Evolutionary conservation across 305 asterid species (phyloP), one percentile per base, ranked within the genome.

Genomic region (Ajuga reptans): DNA sequence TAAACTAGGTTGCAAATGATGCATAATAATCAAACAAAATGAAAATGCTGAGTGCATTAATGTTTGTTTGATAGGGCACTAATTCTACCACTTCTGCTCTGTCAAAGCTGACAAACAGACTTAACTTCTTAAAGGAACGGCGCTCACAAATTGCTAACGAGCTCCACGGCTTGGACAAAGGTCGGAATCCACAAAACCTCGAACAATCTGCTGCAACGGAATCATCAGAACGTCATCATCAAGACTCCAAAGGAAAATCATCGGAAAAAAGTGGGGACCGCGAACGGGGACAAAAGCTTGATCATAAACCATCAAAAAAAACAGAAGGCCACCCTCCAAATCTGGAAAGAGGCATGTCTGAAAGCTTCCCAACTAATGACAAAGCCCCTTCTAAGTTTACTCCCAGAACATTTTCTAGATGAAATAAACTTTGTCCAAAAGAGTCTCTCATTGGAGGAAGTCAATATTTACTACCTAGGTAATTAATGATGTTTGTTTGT

Each of bases 61-160:
- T 75, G 56, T 60, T 81, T 76, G 71, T 47, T 12, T 85, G 79
- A 50, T 86, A 89, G 99, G 98, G 88, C 68, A 63, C 76, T 72
- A 87, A 79, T n/a, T n/a, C n/a, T 82, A 21, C 27, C 27, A 21
- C 27, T 21, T 74, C 91, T 69, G 95, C 96, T 36, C 86, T 91
- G 67, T 85, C 98, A 66, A 94, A 89, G 88, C 88, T 91, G 74
- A 85, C 99, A 71, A 83, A 84, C 83, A 80, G 96, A 75, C 97
- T 94, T 76, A 87, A 86, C 86, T 88, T 94, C 91, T 83, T 94
- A 76, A 94, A 91, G 81, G 98, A 94, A 77, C 85, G 93, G 9
- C 92, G 95, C 11, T 69, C 90, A 4, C 96, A 86, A 74, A 90
- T 85, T 39, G 82, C 94, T 39, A 75, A 75, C 46, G 99, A 94